A percentile compares a stretch with the other conserved stretches of the same genome.
Conservation (phyloP, 2,329 filamentous ascomycete genomes). For the Mycogone perniciosa region DNA sequence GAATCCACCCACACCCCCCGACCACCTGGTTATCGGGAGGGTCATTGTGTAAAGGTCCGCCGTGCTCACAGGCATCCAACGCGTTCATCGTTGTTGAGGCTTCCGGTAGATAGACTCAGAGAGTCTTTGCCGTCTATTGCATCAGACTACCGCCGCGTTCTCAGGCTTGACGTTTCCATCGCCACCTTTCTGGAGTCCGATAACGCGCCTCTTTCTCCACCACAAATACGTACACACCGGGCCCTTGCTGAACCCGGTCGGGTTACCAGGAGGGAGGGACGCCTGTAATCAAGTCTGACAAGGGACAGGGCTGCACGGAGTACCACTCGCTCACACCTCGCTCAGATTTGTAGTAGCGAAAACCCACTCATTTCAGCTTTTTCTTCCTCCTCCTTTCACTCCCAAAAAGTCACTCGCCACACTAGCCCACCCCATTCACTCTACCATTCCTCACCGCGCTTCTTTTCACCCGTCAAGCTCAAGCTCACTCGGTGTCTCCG, state of each 20-base stretch:
- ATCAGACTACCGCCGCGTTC: constrained; percentile 1
- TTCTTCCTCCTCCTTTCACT: neutral
- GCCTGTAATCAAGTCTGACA: neutral
- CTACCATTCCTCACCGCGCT: neutral
- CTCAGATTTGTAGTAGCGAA: neutral
- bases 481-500: too few relatives aligned
- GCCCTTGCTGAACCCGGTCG: constrained; percentile 5
- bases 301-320: constrained; percentile 3
- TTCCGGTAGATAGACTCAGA: neutral
- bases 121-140: neutral
- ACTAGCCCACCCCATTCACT: neutral
- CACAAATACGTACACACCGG: neutral
- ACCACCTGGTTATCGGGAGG: constrained; percentile 8
- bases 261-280: constrained; percentile 1
- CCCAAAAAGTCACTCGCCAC: neutral
- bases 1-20: constrained; percentile 3
- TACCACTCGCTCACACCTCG: neutral
- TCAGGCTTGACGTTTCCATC: constrained; percentile 3
- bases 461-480: neutral
- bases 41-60: neutral
- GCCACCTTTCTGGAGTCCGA: constrained; percentile 12
- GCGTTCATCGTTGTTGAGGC: neutral
- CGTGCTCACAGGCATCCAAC: neutral
- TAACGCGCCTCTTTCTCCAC: constrained; percentile 8
- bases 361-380: neutral